phyloP scores from a whole-genome alignment of 2,329 filamentous ascomycete genomes.

The Ophiostoma sp. region DNA sequence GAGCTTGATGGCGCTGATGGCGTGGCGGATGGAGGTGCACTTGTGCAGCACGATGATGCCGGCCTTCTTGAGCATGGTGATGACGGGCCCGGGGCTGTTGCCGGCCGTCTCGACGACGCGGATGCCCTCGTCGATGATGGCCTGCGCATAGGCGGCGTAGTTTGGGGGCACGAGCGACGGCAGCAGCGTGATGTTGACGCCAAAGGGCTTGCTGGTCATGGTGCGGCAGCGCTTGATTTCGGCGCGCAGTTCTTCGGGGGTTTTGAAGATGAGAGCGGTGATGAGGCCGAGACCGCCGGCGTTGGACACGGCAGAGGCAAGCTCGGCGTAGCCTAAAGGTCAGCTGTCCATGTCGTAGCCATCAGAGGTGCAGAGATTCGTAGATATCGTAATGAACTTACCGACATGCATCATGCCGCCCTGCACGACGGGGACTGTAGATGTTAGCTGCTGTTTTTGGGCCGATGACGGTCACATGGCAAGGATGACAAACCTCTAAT shows the following conservation, averaged over 20 bases:
- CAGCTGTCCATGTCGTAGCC: conserved; percentile 16
- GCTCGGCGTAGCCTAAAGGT: conserved; percentile 64
- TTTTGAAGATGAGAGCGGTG: conserved; percentile 86
- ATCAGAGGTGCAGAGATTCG: no score
- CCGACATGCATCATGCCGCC: conserved; percentile 61
- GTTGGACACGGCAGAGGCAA: conserved; percentile 71
- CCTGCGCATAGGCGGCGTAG: conserved; percentile 86
- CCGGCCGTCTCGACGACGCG: conserved; percentile 63
- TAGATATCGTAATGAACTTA: conserved; percentile 19
- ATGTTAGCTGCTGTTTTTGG: conserved; percentile 29
- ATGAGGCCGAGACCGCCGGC: conserved; percentile 79
- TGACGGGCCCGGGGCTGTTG: conserved; percentile 75
- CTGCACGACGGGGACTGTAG: conserved; percentile 70
- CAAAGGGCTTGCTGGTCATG: conserved; percentile 77
- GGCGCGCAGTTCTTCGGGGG: conserved; percentile 82
- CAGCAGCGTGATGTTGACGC: conserved; percentile 90
- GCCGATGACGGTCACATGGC: neutral
- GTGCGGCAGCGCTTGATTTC: conserved; percentile 84
- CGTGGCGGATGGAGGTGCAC: conserved; percentile 93
- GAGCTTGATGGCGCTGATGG: conserved; percentile 83
- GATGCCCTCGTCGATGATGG: conserved; percentile 89
- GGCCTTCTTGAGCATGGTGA: conserved; percentile 76
- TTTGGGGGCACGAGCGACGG: conserved; percentile 85
- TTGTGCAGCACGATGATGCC: conserved; percentile 84
- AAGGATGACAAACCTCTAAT: conserved; percentile 37